Evolutionary conservation across 2,329 filamentous ascomycete species (phyloP), one percentile per base, ranked within the genome.

Genomic region (Macrophomina pseudophaseolina): DNA sequence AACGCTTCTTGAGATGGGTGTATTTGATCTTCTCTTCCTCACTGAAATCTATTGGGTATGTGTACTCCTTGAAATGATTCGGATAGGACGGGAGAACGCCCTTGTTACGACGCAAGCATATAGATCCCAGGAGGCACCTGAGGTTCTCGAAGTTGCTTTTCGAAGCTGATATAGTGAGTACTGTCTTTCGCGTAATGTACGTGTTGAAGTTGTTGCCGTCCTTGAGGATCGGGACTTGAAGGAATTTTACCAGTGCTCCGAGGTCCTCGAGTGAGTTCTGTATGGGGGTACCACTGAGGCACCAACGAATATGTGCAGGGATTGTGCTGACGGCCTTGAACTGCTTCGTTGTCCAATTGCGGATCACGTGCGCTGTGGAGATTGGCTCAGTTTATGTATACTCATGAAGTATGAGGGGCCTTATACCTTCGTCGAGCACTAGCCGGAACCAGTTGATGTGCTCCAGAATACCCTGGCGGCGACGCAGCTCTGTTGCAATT

Each of bases 281-380:
- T 2, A 72, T 53, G 2, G 71, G 71, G 0, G 84, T 86, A 0
- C 84, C 84, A 0, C 83, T 83, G 0, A 86, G 75, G 68, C 83
- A 86, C 85, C 85, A 86, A n/a, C 84, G 76, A 0, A 76, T 78
- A 1, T 75, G 74, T 0, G 83, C 79, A 0, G 71, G 62, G 0
- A 87, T 74, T 0, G 76, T 72, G 30, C 69, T 68, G 8, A 80
- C 80, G 0, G 81, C 77, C 1, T 73, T 74, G 67, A 82, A 78
- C 28, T 82, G 78, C 0, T 75, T 78, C 1, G 82, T 85, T 16
- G 78, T 71, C 18, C 73, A 74, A 2, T 80, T 80, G 14, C 83
- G 80, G 35, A 85, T 84, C 2, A 74, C 74, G 63, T 85, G 83
- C 0, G 83, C 83, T 83, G 51, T 14, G 16, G 11, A 14, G 2